Conservation (phyloP, 768 basidiomycete species). For the Xerocomellus amylosporus region DNA sequence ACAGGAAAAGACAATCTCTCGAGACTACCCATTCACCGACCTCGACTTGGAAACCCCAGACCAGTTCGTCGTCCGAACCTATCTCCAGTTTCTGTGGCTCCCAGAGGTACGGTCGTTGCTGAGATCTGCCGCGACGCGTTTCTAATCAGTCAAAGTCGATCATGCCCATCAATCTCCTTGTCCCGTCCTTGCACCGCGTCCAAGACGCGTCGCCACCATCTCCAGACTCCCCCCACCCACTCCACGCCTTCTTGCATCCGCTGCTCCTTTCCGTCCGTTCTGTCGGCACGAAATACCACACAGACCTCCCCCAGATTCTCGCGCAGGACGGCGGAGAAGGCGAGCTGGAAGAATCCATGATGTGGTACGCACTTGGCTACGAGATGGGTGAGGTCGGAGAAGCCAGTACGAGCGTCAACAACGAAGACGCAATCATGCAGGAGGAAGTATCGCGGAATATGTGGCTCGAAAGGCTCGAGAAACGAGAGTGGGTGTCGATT, state of each 20-base stretch:
- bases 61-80: constrained; percentile 59
- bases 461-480: constrained; percentile 67
- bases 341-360: constrained; percentile 67
- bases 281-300: constrained; percentile 58
- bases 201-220: constrained; percentile 31
- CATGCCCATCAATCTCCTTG: constrained; percentile 60
- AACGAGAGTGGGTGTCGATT: constrained; percentile 52
- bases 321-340: constrained; percentile 57
- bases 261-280: constrained; percentile 59
- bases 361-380: constrained; percentile 70
- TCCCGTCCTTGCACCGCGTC: constrained; percentile 56
- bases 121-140: neutral
- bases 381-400: constrained; percentile 43
- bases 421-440: constrained; percentile 29
- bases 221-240: constrained; percentile 43
- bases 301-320: constrained; percentile 60
- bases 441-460: constrained; percentile 52
- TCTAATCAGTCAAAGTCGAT: constrained; percentile 50
- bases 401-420: constrained; percentile 20
- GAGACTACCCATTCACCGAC: constrained; percentile 54
- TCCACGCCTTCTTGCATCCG: constrained; percentile 59
- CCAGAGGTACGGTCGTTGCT: constrained; percentile 52
- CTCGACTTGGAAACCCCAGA: constrained; percentile 46
- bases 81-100: constrained; percentile 76
- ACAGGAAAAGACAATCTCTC: constrained; percentile 56